phyloP scores from a whole-genome alignment of 208 protist genomes.

The Trypanosoma boissoni region DNA sequence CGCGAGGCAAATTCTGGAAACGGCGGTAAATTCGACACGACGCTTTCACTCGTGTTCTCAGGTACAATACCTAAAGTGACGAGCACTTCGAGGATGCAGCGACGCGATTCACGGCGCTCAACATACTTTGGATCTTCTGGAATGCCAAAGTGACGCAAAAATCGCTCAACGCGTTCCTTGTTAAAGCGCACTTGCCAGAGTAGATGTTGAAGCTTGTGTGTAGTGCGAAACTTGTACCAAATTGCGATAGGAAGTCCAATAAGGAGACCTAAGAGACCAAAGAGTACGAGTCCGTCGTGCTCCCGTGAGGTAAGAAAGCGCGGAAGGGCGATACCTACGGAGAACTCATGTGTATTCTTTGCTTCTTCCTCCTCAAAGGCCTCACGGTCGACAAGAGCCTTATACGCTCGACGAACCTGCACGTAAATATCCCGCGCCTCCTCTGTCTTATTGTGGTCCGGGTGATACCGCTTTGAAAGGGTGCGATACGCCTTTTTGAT shows the following conservation, averaged over 20 bases:
- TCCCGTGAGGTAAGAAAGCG: constrained; percentile 83
- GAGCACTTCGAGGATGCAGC: constrained; percentile 38
- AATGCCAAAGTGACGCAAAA: constrained; percentile 77
- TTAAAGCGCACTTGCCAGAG: constrained; percentile 75
- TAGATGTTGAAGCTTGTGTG: constrained; percentile 64
- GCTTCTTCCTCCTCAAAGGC: constrained; percentile 88
- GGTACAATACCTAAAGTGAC: constrained; percentile 59
- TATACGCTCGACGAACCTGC: constrained; percentile 89
- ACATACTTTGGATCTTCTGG: constrained; percentile 72
- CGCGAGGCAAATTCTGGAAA: constrained; percentile 76
- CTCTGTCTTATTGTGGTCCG: constrained; percentile 90
- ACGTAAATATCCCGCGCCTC: constrained; percentile 86
- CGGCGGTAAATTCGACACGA: constrained; percentile 61
- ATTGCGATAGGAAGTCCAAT: constrained; percentile 60
- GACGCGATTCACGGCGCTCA: constrained; percentile 60
- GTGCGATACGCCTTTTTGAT: constrained; percentile 87
- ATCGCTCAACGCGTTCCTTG: constrained; percentile 76
- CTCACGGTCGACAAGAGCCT: constrained; percentile 89
- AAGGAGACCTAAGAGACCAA: constrained; percentile 78
- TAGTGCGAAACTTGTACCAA: constrained; percentile 79
- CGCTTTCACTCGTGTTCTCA: constrained; percentile 52
- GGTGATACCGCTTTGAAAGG: constrained; percentile 82
- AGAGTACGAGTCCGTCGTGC: constrained; percentile 85
- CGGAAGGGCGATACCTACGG: constrained; percentile 87
- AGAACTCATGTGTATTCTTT: constrained; percentile 64